Base-by-base conservation (phyloP, 768 basidiomycete genomes). In the Gautieria morchelliformis region DNA sequence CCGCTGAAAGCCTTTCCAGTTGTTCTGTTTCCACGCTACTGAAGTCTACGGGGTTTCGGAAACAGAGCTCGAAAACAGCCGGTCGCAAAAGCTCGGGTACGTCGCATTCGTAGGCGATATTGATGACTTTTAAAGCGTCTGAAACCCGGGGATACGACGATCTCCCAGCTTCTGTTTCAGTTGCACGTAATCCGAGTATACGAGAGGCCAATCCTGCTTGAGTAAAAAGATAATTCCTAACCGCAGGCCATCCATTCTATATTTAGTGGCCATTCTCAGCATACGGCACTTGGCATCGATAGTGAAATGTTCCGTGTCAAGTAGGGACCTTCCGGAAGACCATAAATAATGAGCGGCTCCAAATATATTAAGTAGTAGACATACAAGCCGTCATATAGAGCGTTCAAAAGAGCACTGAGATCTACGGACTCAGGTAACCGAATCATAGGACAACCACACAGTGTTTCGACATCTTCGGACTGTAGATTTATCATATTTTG, bases 41-140 rank as follows among this genome's bases (percentile, higher is more conserved):
- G 27, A 27, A 5, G 2, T 27, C 27, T 27, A 27, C 27, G 27
- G 27, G 27, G 5, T 27, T 2, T 27, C 5, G 27, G 27, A 74
- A 73, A 10, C 77, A 75, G 40, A 79, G 66, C 64, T 75, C 75
- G 64, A 80, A 80, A 62, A 72, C 79, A 0, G 75, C 73, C 60
- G 77, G 78, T 0, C 79, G 79, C 4, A 81, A 68, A 19, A 76
- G 64, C 17, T 68, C 65, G 17, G 67, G 70, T 15, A 78, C 63
- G 53, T 71, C 66, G 50, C 68, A 74, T 35, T 71, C 69, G 46
- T 70, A 71, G 0, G 76, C 78, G 6, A 74, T 75, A 56, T 85
- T 76, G 61, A 87, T 75, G 6, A 88, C 87, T 67, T 88, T 85
- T 0, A 85, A 71, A 61, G 50, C 81, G 76, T 4, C 78, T 79